Evolutionary conservation across 495 filamentous ascomycete genomes (phyloP).

Genomic region (Penicillium maclennaniae): DNA sequence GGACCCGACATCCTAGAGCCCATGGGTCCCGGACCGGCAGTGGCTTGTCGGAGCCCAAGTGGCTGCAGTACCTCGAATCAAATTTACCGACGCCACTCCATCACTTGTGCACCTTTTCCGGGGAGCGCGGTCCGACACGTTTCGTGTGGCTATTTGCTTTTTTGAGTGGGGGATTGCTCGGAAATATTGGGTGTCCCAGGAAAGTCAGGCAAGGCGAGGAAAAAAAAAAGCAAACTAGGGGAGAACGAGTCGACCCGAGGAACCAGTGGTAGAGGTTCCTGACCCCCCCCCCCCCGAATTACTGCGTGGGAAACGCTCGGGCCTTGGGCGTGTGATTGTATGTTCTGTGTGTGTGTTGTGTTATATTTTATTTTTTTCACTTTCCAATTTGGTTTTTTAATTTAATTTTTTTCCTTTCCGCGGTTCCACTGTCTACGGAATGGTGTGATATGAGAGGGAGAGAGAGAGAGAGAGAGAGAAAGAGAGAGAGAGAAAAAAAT

Average conservation of each 20-base stretch:
- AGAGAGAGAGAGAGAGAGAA: too few species aligned
- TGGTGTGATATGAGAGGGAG: too few species aligned
- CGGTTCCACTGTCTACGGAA: slow-evolving; percentile 7
- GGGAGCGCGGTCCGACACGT: slow-evolving; percentile 11
- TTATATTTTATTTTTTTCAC: too few species aligned
- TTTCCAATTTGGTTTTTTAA: too few species aligned
- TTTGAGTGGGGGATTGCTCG: not conserved
- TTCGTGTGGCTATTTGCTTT: slow-evolving; percentile 13
- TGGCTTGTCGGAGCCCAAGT: slow-evolving; percentile 15
- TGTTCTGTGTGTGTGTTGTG: too few species aligned
- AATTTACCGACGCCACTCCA: slow-evolving; percentile 23
- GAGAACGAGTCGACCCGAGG: not conserved
- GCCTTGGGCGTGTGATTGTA: slow-evolving; percentile 22
- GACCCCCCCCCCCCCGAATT: slow-evolving; percentile 24
- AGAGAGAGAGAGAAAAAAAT: too few species aligned
- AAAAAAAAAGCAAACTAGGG: not conserved
- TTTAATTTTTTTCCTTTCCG: not conserved
- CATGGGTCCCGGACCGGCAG: slow-evolving; percentile 17
- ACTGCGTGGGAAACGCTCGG: slow-evolving; percentile 19
- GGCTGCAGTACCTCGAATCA: slow-evolving; percentile 18
- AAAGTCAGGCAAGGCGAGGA: not conserved
- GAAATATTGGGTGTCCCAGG: not conserved
- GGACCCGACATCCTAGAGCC: slow-evolving; percentile 6
- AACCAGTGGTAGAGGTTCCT: slow-evolving; percentile 36
- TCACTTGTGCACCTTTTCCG: slow-evolving; percentile 9